phyloP scores from a whole-genome alignment of 164 flowering plant species.

The Sedum album region DNA sequence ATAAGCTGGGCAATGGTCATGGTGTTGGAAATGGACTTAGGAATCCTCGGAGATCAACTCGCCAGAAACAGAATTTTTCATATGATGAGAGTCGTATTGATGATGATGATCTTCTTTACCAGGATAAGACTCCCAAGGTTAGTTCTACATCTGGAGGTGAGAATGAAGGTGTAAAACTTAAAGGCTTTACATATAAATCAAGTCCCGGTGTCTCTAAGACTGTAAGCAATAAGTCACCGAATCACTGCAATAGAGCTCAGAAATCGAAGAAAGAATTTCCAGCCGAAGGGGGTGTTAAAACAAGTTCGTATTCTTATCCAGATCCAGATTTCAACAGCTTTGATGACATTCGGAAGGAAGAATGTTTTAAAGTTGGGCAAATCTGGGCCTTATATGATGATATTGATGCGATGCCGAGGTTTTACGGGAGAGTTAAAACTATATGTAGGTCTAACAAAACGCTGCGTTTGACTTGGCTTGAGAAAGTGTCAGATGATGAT shows the following conservation, averaged over 20 bases:
- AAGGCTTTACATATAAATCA: constrained; percentile 12
- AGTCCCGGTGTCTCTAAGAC: constrained; percentile 11
- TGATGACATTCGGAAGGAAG: constrained; percentile 37
- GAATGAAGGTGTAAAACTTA: constrained; percentile 11
- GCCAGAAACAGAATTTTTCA: constrained; percentile 37
- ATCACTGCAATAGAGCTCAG: constrained; percentile 14
- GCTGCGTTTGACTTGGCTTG: constrained; percentile 68
- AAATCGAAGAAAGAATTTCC: constrained; percentile 1
- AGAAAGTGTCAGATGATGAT: constrained; percentile 39
- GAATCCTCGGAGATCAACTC: constrained; percentile 33
- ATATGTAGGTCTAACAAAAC: constrained; percentile 37
- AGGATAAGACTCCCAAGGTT: constrained; percentile 22
- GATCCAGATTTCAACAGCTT: constrained; percentile 70
- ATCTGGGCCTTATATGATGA: constrained; percentile 80
- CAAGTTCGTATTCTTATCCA: constrained; percentile 21
- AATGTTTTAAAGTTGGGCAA: constrained; percentile 48
- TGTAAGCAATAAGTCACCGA: constrained; percentile 14
- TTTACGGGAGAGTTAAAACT: constrained; percentile 55
- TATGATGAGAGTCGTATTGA: constrained; percentile 36
- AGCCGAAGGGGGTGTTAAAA: constrained; percentile 5
- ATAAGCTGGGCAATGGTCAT: constrained; percentile 10
- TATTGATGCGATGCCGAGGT: constrained; percentile 82
- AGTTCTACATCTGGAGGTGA: constrained; percentile 17
- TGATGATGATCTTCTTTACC: constrained; percentile 30
- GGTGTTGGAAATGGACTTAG: constrained; percentile 13